phyloP scores from a whole-genome alignment of 805 yeast species.

The Candida sakaeoensis region DNA sequence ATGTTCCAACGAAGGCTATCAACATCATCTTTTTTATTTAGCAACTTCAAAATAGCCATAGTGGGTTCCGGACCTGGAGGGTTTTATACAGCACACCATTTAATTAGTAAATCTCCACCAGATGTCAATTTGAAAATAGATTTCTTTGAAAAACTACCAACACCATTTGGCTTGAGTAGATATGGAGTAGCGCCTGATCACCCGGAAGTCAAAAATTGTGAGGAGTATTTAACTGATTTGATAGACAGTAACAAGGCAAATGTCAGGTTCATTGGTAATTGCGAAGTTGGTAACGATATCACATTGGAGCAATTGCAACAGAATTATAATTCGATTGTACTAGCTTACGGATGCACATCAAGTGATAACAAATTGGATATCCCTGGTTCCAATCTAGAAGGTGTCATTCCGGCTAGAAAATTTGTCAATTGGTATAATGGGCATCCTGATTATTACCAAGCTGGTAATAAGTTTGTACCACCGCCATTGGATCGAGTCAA shows the following conservation, averaged over 20 bases:
- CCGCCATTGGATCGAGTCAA: constrained; percentile 62
- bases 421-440: constrained; percentile 98
- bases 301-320: constrained; percentile 45
- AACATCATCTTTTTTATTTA: background rate
- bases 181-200: constrained; percentile 99
- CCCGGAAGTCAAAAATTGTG: constrained; percentile 88
- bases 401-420: constrained; percentile 74
- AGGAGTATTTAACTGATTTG: constrained; percentile 63
- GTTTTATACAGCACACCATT: constrained; percentile 78
- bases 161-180: constrained; percentile 88
- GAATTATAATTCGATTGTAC: constrained; percentile 67
- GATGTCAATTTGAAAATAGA: constrained; percentile 40
- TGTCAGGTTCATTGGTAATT: constrained; percentile 65
- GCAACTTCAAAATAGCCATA: constrained; percentile 52
- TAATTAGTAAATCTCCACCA: constrained; percentile 47
- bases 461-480: constrained; percentile 25
- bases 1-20: constrained; percentile 7
- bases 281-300: constrained; percentile 61
- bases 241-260: constrained; percentile 18
- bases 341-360: constrained; percentile 79
- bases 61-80: constrained; percentile 98
- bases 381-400: constrained; percentile 58
- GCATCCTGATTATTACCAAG: constrained; percentile 55
- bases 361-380: constrained; percentile 52
- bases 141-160: constrained; percentile 78